A percentile compares a stretch with the other conserved stretches of the same genome.
Evolutionary conservation across 169 alveolate species (phyloP).

Genomic region (Plasmodium inui): DNA sequence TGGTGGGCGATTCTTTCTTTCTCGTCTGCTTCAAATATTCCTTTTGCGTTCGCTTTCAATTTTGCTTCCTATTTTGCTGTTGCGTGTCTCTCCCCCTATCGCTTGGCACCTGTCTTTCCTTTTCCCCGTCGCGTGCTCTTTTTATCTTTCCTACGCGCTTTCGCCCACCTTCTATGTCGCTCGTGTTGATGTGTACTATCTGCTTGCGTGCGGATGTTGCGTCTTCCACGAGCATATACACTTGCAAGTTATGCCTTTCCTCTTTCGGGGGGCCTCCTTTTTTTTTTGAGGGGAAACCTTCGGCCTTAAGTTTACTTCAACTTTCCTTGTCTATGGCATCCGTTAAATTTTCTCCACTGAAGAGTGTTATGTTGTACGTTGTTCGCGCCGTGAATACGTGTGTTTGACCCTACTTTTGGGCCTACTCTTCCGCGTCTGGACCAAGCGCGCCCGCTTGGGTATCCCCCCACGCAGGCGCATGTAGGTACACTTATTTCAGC

Average conservation of each 20-base stretch:
- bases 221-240: not conserved
- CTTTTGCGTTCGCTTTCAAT: too few species aligned
- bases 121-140: not conserved
- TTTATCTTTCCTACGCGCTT: not conserved
- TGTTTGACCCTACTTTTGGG: not conserved
- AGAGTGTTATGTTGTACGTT: not conserved
- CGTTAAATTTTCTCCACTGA: constrained; percentile 1
- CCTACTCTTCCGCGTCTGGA: not conserved
- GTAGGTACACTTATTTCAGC: not conserved
- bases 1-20: not conserved
- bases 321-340: not conserved
- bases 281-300: not conserved
- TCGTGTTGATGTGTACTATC: not conserved
- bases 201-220: not conserved
- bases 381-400: not conserved
- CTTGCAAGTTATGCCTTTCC: not conserved
- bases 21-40: too few species aligned
- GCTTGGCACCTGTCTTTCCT: not conserved
- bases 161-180: not conserved
- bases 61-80: not conserved
- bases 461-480: not conserved
- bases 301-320: not conserved
- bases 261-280: not conserved
- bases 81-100: not conserved
- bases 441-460: not conserved